Evolutionary conservation across 495 filamentous ascomycete species (phyloP), one percentile per base, ranked within the genome.

Genomic region (Neurospora sp.): DNA sequence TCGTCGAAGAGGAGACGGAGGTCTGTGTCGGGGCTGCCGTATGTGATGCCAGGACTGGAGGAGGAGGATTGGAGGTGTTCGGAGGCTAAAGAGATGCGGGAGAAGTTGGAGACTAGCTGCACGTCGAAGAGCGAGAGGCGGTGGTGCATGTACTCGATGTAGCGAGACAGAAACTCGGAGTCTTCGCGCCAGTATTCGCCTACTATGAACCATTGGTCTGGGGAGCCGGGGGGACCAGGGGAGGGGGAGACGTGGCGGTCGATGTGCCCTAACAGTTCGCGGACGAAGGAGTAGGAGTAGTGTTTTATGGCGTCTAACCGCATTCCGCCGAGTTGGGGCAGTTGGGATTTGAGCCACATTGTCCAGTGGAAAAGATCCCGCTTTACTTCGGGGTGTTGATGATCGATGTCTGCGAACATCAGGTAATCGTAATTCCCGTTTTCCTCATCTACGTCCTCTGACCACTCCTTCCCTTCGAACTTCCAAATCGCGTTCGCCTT

Each of bases 301-400:
- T 95, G 92, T 78, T 93, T 91, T 20, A 90, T 88, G 23, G 91
- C 92, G 80, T 95, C 92, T 12, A 95, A 82, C 9, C 92, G 85
- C 80, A 95, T 87, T 2, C 92, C 92, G 71, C 87, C 85, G 18
- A 94, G 80, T 10, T 86, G 85, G 12, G 54, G 54, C 5, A 92
- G 70, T 73, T 90, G 81, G 0, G 84, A 80, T 0, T 83, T 83
- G 62, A 95, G 85, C 92, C 92, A 95, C 23, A 83, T 77, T 0
- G 87, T 88, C 92, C 92, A 94, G 38, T 86, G 79, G 35, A 91
- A 82, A 5, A 93, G 83, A 76, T 95, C 91, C 10, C 84, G 76
- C 71, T 84, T 79, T 3, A 93, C 90, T 71, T 92, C 90, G 6
- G 87, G 87, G 75, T 93, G 88, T 2, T 83, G 79, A 76, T 92